Base-by-base conservation (phyloP, 139 green algal genomes). In the Astrephomene gubernaculifera region DNA sequence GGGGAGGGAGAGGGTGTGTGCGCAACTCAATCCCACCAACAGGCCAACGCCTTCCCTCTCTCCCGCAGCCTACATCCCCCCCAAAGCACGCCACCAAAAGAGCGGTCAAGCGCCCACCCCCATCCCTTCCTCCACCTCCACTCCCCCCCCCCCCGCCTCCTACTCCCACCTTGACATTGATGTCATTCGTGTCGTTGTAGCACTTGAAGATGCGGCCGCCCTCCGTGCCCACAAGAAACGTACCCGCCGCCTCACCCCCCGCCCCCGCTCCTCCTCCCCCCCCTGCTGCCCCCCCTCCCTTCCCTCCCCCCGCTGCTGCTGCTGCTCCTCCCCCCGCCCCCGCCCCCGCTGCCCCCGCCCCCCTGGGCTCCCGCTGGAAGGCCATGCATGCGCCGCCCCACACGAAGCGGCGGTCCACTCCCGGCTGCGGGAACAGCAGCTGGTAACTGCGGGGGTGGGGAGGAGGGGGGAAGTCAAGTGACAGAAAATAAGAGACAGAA, bases 331-430 rank as follows among this genome's bases (percentile, higher is more conserved):
- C 49, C 12, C 17, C 12, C 49, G 12, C 12, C 12, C 49, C 49
- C 12, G 49, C 49, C 49, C 12, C 12, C n/a, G n/a, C n/a, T n/a
- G n/a, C n/a, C n/a, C n/a, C n/a, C n/a, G n/a, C n/a, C n/a, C n/a
- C 70, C 25, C 70, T 22, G 53, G 75, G 67, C 36, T 88, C 65
- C 1, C 71, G 54, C 52, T 87, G 82, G 82, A 94, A 92, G 21
- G 82, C 86, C 89, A 95, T 89, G 80, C 79, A 91, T 61, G 86
- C 91, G 49, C 90, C 92, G 12, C 92, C 92, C 86, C 89, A 91
- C 67, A 88, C 65, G 63, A 93, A 76, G 36, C 84, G 79, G 31
- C 81, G 86, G 70, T 90, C 87, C n/a, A 60, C 80, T 4, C 82
- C 76, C 29, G 89, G 92, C 4, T 87, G 71, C 60, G 79, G 78